phyloP scores from a whole-genome alignment of 106 monocot genomes.

The Allium fistulosum region DNA sequence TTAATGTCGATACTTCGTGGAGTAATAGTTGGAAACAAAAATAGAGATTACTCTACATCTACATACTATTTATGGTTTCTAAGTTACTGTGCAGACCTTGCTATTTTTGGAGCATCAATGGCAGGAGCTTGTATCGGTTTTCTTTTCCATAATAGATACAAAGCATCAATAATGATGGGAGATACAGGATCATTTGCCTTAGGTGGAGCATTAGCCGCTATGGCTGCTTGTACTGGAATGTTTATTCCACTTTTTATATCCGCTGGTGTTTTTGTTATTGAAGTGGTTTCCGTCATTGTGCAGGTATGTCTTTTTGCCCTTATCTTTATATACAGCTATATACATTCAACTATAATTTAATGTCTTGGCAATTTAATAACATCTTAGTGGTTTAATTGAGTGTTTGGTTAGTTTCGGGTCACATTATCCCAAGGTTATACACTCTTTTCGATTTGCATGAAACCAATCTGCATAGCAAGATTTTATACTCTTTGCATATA shows the following conservation, averaged over 20 bases:
- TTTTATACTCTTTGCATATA: neutral
- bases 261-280: constrained; percentile 51
- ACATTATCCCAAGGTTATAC: neutral
- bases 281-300: constrained; percentile 36
- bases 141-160: constrained; percentile 78
- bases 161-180: constrained; percentile 83
- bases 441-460: neutral
- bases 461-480: neutral
- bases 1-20: neutral
- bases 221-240: constrained; percentile 91
- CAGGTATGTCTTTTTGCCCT: constrained; percentile 53
- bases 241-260: constrained; percentile 77
- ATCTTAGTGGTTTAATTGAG: neutral
- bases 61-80: neutral
- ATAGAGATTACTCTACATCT: neutral
- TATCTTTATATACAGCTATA: neutral
- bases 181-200: constrained; percentile 68
- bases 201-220: constrained; percentile 84
- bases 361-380: no score
- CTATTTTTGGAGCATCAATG: constrained; percentile 93
- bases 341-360: no score
- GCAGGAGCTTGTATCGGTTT: constrained; percentile 85
- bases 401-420: neutral
- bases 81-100: constrained; percentile 41
- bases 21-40: no score